A percentile compares a stretch with the other conserved stretches of the same genome.
These are phyloP conservation scores for Pythium sukuiense DNA, from an alignment of 352 stramenopile genomes.

Conservation along the genomic window DNA sequence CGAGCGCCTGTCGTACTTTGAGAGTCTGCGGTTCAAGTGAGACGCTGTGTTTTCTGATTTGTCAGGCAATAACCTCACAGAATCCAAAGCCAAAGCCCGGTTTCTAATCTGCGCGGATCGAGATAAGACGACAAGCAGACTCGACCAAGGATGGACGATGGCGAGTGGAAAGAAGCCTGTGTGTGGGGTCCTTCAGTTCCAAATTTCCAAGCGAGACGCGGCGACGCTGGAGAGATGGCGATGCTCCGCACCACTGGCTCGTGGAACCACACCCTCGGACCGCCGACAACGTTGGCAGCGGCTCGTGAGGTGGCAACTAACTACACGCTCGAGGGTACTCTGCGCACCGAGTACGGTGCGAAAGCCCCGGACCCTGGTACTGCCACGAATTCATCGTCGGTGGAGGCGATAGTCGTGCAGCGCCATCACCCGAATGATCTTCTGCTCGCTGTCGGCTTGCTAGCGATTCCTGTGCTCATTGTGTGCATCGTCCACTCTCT, in stretches of 20 bases:
- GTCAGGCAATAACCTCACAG: too few relatives aligned
- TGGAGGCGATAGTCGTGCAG: neutral
- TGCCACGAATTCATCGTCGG: neutral
- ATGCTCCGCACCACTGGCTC: neutral
- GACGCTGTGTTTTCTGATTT: neutral
- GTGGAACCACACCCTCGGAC: neutral
- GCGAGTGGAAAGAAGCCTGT: neutral
- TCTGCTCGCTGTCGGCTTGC: conserved; percentile 7
- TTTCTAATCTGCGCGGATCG: neutral
- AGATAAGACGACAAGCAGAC: neutral
- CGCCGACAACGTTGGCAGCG: neutral
- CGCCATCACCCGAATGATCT: conserved; percentile 3
- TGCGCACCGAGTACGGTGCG: conserved; percentile 13
- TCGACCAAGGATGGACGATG: neutral
- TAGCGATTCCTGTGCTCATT: conserved; percentile 12
- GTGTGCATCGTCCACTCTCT: conserved; percentile 12
- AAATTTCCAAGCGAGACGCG: neutral
- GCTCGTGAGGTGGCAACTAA: too few relatives aligned
- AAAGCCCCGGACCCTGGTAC: neutral
- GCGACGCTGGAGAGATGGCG: neutral
- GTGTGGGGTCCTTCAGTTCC: neutral
- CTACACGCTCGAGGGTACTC: neutral
- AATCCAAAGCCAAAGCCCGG: too few relatives aligned
- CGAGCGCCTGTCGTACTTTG: conserved; percentile 48
- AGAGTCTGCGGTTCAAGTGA: conserved; percentile 30